Percentiles rank a stretch among this genome's conserved stretches.
Conservation (phyloP, 148 eudicot species). For the Camellia granthamiana region DNA sequence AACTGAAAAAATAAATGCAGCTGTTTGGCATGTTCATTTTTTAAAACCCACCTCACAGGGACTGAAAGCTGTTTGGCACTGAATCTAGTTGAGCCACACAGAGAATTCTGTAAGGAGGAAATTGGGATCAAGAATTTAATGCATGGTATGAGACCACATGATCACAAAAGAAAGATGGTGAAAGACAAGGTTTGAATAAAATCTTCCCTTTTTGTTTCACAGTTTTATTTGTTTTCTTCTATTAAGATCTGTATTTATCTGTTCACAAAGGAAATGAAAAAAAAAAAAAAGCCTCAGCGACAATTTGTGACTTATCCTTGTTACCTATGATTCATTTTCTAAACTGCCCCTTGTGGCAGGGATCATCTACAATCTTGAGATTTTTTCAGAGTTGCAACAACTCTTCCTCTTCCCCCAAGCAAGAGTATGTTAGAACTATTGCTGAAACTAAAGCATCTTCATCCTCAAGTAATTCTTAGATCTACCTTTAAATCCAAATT, state of each 20-base stretch:
- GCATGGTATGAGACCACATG: conserved; percentile 23
- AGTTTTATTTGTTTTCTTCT: not conserved
- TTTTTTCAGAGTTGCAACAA: conserved; percentile 40
- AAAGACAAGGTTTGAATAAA: conserved; percentile 43
- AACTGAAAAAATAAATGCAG: too few species aligned
- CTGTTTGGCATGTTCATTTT: too few species aligned
- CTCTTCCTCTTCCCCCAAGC: conserved; percentile 31
- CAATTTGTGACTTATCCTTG: not conserved
- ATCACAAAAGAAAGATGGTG: conserved; percentile 39
- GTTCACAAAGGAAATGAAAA: not conserved
- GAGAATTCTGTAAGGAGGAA: conserved; percentile 22
- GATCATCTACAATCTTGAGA: conserved; percentile 62
- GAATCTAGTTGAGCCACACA: conserved; percentile 19
- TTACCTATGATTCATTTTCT: not conserved
- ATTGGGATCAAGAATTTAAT: conserved; percentile 12
- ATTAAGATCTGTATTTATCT: not conserved
- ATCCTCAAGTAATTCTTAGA: conserved; percentile 39
- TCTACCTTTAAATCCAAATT: conserved; percentile 1
- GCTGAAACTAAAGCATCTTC: conserved; percentile 31
- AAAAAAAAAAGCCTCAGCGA: too few species aligned
- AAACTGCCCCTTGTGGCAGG: conserved; percentile 35
- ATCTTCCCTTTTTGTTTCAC: not conserved
- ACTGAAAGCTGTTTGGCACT: conserved; percentile 20
- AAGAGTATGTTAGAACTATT: conserved; percentile 22
- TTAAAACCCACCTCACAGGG: conserved; percentile 16